Percentiles rank a stretch among this genome's conserved stretches.
These are phyloP conservation scores for Alternaria atra DNA, from an alignment of 2,329 filamentous ascomycete genomes.

Conservation along the genomic window DNA sequence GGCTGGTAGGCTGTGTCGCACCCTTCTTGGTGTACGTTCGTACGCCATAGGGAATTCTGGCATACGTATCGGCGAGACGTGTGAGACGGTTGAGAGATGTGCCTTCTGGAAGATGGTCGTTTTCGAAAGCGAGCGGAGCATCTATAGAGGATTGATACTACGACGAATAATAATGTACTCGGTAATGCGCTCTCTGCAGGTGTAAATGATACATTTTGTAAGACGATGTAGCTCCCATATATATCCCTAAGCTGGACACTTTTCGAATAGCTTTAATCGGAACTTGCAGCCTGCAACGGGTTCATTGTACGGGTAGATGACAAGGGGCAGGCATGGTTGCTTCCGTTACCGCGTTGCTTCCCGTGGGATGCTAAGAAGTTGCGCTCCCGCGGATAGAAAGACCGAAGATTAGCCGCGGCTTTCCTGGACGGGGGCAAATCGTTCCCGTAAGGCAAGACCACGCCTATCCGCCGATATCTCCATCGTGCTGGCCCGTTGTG, in stretches of 20 bases:
- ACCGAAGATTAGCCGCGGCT: no score
- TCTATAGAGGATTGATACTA: constrained; percentile 4
- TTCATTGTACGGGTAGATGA: background rate
- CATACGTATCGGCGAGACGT: constrained; percentile 6
- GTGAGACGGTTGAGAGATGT: constrained; percentile 9
- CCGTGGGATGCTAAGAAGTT: background rate
- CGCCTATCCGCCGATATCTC: background rate
- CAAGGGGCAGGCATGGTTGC: background rate
- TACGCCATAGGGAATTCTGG: constrained; percentile 18
- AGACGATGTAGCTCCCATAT: no score
- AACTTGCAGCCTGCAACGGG: background rate
- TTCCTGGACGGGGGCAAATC: no score
- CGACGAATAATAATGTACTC: no score
- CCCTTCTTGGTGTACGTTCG: constrained; percentile 22
- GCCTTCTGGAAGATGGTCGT: background rate
- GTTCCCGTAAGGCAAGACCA: no score
- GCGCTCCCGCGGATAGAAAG: no score
- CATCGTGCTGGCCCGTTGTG: background rate
- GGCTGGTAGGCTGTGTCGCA: constrained; percentile 40
- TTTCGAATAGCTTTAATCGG: no score
- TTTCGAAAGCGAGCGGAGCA: constrained; percentile 15
- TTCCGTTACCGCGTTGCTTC: background rate
- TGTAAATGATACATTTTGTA: no score
- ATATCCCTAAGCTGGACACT: no score
- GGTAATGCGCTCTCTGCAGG: no score